Percentiles rank a stretch among this genome's conserved stretches.
These are phyloP conservation scores for Aspergillus sp. DNA, from an alignment of 2,329 filamentous ascomycete species.

Conservation along the genomic window DNA sequence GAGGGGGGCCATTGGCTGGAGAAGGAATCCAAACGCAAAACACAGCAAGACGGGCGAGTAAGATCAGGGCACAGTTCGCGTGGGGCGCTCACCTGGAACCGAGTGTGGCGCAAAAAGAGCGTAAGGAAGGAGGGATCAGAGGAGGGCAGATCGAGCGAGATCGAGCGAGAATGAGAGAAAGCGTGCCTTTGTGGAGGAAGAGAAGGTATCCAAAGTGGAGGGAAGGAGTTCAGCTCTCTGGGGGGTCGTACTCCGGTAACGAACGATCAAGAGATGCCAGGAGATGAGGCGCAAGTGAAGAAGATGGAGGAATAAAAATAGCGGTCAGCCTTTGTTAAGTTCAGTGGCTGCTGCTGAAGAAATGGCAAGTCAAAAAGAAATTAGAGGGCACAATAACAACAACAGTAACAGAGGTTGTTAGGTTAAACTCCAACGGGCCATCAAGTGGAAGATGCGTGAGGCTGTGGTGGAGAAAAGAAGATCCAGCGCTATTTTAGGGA, in stretches of 20 bases:
- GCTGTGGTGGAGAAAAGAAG: constrained; percentile 2
- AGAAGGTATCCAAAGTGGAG: neutral
- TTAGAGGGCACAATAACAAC: neutral
- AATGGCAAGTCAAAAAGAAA: neutral
- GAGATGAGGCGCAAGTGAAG: constrained; percentile 4
- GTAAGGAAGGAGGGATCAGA: neutral
- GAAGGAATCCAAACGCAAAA: constrained; percentile 12
- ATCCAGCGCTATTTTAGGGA: neutral
- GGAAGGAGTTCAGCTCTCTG: constrained; percentile 28
- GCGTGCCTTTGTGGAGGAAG: neutral
- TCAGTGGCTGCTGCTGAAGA: neutral
- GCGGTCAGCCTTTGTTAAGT: constrained; percentile 16
- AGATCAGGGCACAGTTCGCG: constrained; percentile 21
- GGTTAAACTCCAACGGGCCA: constrained; percentile 2
- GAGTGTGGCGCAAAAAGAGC: constrained; percentile 39
- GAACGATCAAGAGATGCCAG: constrained; percentile 6
- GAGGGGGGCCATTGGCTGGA: constrained; percentile 2
- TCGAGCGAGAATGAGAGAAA: constrained; percentile 8
- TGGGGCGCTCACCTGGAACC: constrained; percentile 33
- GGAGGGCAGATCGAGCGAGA: neutral
- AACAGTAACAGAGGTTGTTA: neutral
- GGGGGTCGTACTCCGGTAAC: neutral
- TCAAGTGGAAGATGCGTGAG: constrained; percentile 1
- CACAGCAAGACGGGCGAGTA: constrained; percentile 4
- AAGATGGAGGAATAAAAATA: constrained; percentile 20